phyloP scores from a whole-genome alignment of 2,329 filamentous ascomycete genomes.

The Endothia cerciana region DNA sequence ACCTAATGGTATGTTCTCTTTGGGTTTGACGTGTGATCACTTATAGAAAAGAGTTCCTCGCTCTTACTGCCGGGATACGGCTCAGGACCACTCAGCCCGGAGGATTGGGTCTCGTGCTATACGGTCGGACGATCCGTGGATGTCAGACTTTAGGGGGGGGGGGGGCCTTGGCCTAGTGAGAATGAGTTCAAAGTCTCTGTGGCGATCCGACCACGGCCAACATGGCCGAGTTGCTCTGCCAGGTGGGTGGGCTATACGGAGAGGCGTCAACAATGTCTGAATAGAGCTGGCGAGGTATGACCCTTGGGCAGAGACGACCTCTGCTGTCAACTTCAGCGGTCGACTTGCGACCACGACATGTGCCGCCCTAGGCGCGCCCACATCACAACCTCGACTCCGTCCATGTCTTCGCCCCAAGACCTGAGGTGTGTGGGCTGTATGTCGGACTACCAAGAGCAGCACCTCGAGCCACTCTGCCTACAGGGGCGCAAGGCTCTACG shows the following conservation, averaged over 20 bases:
- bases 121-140: background rate
- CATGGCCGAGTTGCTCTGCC: background rate
- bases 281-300: background rate
- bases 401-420: background rate
- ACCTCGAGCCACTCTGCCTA: background rate
- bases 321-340: background rate
- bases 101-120: background rate
- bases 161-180: background rate
- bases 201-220: background rate
- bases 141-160: background rate
- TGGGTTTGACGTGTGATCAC: background rate
- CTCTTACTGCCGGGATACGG: background rate
- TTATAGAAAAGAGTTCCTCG: background rate
- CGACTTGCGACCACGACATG: background rate
- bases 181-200: background rate
- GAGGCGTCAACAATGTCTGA: background rate
- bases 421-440: background rate
- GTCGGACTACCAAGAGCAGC: too few species aligned
- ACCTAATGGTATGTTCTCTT: background rate
- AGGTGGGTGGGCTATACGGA: background rate
- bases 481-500: background rate
- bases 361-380: background rate
- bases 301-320: background rate
- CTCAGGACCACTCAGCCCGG: background rate
- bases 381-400: background rate